Percentiles rank a stretch among this genome's conserved stretches.
phyloP scores from a whole-genome alignment of 306 rosid genomes.

The Cyamopsis tetragonoloba region DNA sequence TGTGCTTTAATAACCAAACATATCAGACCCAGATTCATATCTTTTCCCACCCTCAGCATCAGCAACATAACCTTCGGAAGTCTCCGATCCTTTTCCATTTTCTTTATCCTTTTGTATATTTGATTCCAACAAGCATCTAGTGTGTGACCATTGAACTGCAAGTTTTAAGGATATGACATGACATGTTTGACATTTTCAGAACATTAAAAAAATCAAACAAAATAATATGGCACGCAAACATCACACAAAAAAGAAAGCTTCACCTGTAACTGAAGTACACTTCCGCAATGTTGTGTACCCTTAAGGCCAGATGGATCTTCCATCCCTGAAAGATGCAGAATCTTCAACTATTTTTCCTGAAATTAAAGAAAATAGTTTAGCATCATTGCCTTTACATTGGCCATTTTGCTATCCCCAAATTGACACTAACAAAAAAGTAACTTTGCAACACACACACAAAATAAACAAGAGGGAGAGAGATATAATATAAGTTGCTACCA shows the following conservation, averaged over 20 bases:
- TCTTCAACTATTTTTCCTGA: conserved; percentile 81
- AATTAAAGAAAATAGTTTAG: conserved; percentile 13
- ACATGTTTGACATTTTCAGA: neutral
- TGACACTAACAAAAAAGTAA: conserved; percentile 24
- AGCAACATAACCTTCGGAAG: conserved; percentile 46
- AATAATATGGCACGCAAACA: conserved; percentile 2
- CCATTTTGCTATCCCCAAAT: conserved; percentile 3
- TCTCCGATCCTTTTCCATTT: conserved; percentile 42
- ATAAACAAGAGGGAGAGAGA: neutral
- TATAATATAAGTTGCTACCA: neutral
- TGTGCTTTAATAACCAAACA: conserved; percentile 99
- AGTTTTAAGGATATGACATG: neutral
- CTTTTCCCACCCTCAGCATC: conserved; percentile 41
- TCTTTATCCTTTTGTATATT: conserved; percentile 65
- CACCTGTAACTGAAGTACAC: conserved; percentile 81
- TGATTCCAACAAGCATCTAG: conserved; percentile 92
- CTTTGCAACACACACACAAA: neutral
- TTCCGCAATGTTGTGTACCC: conserved; percentile 88
- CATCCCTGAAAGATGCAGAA: conserved; percentile 62
- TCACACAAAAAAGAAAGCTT: neutral
- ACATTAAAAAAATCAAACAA: conserved; percentile 7
- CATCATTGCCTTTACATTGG: conserved; percentile 5
- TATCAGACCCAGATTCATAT: conserved; percentile 73
- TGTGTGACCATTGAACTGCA: conserved; percentile 74
- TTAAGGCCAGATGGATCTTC: conserved; percentile 77